Conservation (phyloP, 208 protist species). For the Trichomonas gallinae region DNA sequence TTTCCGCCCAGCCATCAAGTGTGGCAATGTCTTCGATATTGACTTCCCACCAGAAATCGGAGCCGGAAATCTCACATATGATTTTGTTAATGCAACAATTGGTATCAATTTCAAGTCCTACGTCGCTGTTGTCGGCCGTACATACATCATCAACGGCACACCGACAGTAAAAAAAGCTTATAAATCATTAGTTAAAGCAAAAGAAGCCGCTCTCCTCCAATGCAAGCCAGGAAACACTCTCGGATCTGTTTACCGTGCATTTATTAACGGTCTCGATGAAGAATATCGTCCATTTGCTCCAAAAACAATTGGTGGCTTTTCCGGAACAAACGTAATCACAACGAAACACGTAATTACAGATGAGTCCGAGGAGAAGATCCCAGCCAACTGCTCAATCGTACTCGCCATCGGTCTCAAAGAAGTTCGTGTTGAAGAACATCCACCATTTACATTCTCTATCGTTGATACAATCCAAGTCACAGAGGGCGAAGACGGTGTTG, state of each 20-base stretch:
- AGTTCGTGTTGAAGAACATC: no score
- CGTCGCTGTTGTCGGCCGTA: neutral
- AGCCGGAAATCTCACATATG: neutral
- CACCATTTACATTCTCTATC: neutral
- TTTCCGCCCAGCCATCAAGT: neutral
- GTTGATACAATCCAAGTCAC: neutral
- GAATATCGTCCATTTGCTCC: neutral
- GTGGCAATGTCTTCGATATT: neutral
- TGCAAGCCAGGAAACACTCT: neutral
- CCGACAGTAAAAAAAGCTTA: neutral
- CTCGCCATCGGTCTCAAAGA: neutral
- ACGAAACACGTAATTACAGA: neutral
- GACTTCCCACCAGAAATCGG: neutral
- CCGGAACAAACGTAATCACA: neutral
- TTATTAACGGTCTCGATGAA: neutral
- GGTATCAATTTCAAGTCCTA: conserved; percentile 11
- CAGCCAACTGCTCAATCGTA: neutral
- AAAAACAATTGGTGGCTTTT: neutral
- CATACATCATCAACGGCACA: neutral
- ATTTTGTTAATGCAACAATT: neutral
- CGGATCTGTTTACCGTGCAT: neutral
- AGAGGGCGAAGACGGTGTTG: neutral
- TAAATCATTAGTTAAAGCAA: neutral
- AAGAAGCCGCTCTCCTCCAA: neutral
- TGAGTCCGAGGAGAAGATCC: neutral